Evolutionary conservation across 2,329 filamentous ascomycete genomes (phyloP).

Genomic region (Chaetomium sp.): DNA sequence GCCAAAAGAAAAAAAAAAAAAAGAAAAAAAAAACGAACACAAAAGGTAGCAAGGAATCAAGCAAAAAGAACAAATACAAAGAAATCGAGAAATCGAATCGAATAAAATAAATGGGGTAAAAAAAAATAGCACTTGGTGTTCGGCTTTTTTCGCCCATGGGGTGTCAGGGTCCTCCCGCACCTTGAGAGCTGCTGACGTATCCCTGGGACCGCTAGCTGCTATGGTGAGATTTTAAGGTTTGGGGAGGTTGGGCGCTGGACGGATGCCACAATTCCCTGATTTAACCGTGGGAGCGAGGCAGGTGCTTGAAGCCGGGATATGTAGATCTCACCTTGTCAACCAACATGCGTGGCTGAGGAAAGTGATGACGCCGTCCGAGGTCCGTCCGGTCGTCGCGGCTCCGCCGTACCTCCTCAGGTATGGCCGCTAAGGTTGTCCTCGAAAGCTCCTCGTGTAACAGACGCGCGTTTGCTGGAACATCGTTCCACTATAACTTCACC

Average conservation of each 20-base stretch:
- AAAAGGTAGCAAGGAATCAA: no score
- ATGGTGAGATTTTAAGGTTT: background rate
- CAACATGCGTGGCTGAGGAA: conserved; percentile 13
- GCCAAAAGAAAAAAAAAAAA: no score
- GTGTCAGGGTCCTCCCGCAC: conserved; percentile 1
- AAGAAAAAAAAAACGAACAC: no score
- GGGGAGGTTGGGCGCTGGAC: background rate
- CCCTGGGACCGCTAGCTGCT: background rate
- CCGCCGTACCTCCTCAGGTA: conserved; percentile 2
- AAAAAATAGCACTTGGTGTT: no score
- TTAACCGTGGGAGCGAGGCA: background rate
- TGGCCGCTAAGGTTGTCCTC: background rate
- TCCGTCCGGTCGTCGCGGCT: background rate
- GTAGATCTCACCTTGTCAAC: conserved; percentile 9
- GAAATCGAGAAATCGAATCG: no score
- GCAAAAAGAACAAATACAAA: no score
- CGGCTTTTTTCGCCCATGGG: no score
- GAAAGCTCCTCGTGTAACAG: background rate
- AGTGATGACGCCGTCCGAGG: conserved; percentile 7
- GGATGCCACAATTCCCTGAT: background rate
- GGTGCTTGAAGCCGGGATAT: background rate
- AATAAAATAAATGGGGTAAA: no score
- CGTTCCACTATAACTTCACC: background rate
- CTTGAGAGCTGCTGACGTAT: background rate
- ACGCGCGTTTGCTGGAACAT: background rate